Base-by-base conservation (phyloP, 805 yeast species). In the Myxozyma kluyveri region DNA sequence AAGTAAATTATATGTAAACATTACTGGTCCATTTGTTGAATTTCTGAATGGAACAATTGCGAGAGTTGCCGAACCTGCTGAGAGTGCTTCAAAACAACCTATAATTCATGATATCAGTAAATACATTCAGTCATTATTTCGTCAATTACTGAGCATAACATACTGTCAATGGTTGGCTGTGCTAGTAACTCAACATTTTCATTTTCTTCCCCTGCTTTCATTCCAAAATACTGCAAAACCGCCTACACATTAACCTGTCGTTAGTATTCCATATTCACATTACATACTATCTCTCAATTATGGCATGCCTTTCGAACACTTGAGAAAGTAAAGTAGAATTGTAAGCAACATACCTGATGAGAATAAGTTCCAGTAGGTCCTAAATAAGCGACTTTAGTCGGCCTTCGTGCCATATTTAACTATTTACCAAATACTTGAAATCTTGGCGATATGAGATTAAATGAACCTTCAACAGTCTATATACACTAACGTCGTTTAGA, bases 321-420 rank as follows among this genome's bases (percentile, higher is more conserved):
- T n/a, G n/a, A n/a, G n/a, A n/a, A n/a, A n/a, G n/a, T n/a, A 21
- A n/a, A 31, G 10, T 10, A 18, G 12, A n/a, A 14, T 14, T 12
- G 18, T n/a, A 12, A n/a, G 21, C 32, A 29, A 42, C 72, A 53
- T 37, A 74, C 93, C 69, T 89, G 95, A 62, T 91, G 95, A 1
- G 98, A 86, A 68, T 88, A 93, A 0, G 97, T 91, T 1, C 97
- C 97, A 45, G 73, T 74, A 0, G 99, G 99, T 0, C 98, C 99
- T 46, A 91, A 69, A 63, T 80, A 91, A 10, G 51, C 61, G 6
- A 58, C 32, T 29, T 14, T 29, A n/a, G n/a, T n/a, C n/a, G n/a
- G n/a, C n/a, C n/a, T n/a, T n/a, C n/a, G n/a, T n/a, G n/a, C n/a
- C n/a, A n/a, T n/a, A n/a, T n/a, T n/a, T n/a, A n/a, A n/a, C n/a